Conservation (phyloP, 108 stramenopile species). For the Cyclotella baltica region DNA sequence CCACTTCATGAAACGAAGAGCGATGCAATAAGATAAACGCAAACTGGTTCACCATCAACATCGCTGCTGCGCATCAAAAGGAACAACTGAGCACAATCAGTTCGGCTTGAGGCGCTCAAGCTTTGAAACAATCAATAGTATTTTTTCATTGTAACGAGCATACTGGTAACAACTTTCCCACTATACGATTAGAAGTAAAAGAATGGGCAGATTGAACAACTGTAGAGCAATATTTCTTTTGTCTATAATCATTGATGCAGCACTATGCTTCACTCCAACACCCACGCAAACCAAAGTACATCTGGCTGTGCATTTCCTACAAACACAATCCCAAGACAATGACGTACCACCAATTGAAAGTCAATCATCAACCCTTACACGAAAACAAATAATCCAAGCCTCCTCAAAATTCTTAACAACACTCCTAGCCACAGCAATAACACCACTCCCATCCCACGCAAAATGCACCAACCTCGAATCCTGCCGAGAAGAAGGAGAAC, state of each 20-base stretch:
- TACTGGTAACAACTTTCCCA: too few species aligned
- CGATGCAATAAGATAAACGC: too few species aligned
- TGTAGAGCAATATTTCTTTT: not conserved
- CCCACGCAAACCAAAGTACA: not conserved
- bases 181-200: too few species aligned
- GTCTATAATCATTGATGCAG: not conserved
- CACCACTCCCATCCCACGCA: conserved; percentile 22
- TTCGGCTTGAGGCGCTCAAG: too few species aligned
- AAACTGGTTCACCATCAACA: too few species aligned
- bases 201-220: too few species aligned
- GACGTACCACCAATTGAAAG: not conserved
- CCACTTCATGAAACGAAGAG: too few species aligned
- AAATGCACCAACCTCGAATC: conserved; percentile 71
- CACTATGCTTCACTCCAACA: not conserved
- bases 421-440: not conserved
- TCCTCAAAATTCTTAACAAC: not conserved
- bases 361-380: not conserved
- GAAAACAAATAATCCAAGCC: not conserved
- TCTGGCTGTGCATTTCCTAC: too few species aligned
- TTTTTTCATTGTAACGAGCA: too few species aligned
- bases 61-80: too few species aligned
- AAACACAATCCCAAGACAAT: not conserved
- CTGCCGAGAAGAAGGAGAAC: conserved; percentile 68
- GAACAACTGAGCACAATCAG: too few species aligned
- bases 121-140: too few species aligned